Evolutionary conservation across 352 stramenopile species (phyloP), one percentile per base, ranked within the genome.

Genomic region (Pythium periplocum): DNA sequence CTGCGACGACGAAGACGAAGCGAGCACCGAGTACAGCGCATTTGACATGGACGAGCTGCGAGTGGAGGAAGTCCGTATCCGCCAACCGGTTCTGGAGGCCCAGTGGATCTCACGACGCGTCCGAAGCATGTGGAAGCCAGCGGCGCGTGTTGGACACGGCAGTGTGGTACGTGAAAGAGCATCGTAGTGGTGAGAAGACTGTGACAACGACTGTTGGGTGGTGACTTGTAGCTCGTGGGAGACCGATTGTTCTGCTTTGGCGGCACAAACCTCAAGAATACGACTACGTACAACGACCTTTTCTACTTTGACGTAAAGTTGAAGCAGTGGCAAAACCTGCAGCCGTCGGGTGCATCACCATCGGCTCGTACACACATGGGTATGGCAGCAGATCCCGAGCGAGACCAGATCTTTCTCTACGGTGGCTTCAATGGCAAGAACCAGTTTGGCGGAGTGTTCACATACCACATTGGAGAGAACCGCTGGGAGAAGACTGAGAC

Each of bases 231-330:
- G 69, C 56, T 82, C 1, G 42, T 88, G 1, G 69, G 71, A n/a
- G 73, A 77, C 35, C 75, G 80, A 35, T 47, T 90, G 12, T 90
- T 79, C 51, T 81, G 79, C 55, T 90, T 88, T 64, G 80, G 80
- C 45, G 80, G 80, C 50, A 84, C 83, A 56, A 74, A 86, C 55
- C 71, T 72, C 1, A 52, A 57, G 7, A 64, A 62, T 6, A 69
- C 66, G 32, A 58, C 37, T 9, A 88, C 74, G 61, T 87, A 75
- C 59, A 79, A 86, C 58, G 80, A 90, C 54, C 67, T 90, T 12
- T 88, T 90, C 53, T 88, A 85, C 64, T 87, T 83, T 53, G 75
- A 90, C 51, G 61, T 72, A 11, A 53, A 51, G n/a, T 45, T 86
- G 12, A 78, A 82, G 48, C 69, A 85, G 54, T 90, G 80, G 80